Base-by-base conservation (phyloP, 495 filamentous ascomycete genomes). In the Usnea hakonensis region DNA sequence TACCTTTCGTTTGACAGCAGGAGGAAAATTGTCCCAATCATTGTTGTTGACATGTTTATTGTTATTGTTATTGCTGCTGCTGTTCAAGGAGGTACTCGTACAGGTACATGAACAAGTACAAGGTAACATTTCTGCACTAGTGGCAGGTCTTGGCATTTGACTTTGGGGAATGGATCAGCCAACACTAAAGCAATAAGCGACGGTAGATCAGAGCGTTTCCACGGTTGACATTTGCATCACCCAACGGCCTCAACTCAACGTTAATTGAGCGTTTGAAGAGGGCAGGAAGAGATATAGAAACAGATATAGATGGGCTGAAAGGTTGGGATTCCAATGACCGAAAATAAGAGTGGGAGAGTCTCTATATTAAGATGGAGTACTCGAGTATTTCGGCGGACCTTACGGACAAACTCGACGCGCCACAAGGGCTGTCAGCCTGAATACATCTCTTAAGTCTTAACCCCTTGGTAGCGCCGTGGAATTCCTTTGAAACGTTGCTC, bases 1-100 rank as follows among this genome's bases (percentile, higher is more conserved):
- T 65, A 67, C 82, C 76, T 84, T 85, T 66, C 81, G 74, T 62
- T 80, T 75, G 28, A 85, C 77, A 8, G 81, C 78, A 48, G 81
- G 68, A n/a, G 83, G 83, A 69, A 85, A 71, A 57, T 77, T 77
- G 62, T 84, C 79, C 69, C 79, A 79, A 65, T 79, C 77, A 48
- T 62, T 50, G 2, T 55, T n/a, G n/a, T n/a, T n/a, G n/a, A n/a
- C n/a, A n/a, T n/a, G n/a, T n/a, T n/a, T n/a, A n/a, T n/a, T 35
- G 36, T 43, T 61, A n/a, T 55, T 35, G 50, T 28, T 37, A n/a
- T 32, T 53, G 35, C n/a, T 56, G 58, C 35, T 46, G 26, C 46
- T 28, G 46, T 50, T 50, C 23, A 50, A 50, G 23, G 46, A 50
- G 46, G 46, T 50, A 36, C 35, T 36, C 35, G 35, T 36, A 50